Evolutionary conservation across 768 basidiomycete genomes (phyloP), one percentile per base, ranked within the genome.

Genomic region (Phallus indusiatus): DNA sequence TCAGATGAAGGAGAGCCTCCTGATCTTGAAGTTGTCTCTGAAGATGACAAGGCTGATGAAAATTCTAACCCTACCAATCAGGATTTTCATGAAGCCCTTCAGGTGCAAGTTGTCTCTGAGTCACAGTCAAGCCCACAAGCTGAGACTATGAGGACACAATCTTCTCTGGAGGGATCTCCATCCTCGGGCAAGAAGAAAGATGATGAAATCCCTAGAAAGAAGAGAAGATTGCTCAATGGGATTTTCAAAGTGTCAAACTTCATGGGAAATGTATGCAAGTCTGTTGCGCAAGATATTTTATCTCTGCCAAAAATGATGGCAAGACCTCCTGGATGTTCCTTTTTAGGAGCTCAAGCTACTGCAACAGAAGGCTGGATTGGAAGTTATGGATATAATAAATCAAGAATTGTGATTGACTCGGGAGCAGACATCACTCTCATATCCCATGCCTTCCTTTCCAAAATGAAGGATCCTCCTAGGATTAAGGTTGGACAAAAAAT

Each of bases 361-460:
- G 61, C 61, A 12, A 57, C 63, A 0, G 16, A 33, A 20, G 65
- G 54, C 1, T 52, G 58, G 37, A 35, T 66, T 54, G 24, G 57
- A n/a, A 2, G 37, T 12, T 24, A 55, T 28, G 52, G 58, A 7
- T 21, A 46, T 0, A 47, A 65, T 17, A 3, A 47, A 0, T 54
- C 60, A 2, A 49, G 35, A 9, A 37, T 67, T 12, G 63, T 67
- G 18, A 49, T 70, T 1, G 73, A 74, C 52, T 71, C 70, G 0
- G 70, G 72, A 35, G 69, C 73, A 7, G 70, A 74, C 55, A 74
- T 73, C 17, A 73, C 74, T 2, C 57, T 72, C 1, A 73, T 73
- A 1, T 72, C 72, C 10, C 48, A 63, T n/a, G 17, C 36, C 5
- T 33, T 42, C 18, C 54, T 63, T 10, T 34, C 50, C 5, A n/a